phyloP scores from a whole-genome alignment of 2,329 filamentous ascomycete species.

The Sporothrix humicola region DNA sequence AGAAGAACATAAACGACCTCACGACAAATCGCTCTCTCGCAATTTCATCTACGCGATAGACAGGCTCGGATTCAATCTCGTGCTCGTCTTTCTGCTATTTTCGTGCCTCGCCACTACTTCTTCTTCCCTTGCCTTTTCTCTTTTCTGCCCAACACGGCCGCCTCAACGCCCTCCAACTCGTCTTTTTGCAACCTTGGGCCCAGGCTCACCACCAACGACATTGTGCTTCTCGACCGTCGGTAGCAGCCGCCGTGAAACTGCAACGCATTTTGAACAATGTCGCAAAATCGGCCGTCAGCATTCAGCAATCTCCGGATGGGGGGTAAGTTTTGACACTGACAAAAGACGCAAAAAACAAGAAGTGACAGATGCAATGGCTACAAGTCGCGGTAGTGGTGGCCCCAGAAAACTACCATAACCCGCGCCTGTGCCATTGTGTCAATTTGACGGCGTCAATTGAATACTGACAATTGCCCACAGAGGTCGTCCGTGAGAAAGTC shows the following conservation, averaged over 20 bases:
- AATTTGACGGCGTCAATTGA: background rate
- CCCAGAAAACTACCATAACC: background rate
- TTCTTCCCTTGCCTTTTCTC: background rate
- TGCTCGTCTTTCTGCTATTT: constrained; percentile 7
- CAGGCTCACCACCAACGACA: constrained; percentile 34
- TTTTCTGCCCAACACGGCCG: constrained; percentile 46
- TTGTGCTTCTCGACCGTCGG: constrained; percentile 35
- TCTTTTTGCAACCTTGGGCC: constrained; percentile 37
- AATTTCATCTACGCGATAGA: background rate
- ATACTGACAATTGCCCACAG: constrained; percentile 53
- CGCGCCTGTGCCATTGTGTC: background rate
- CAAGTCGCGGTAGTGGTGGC: background rate
- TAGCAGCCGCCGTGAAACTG: constrained; percentile 39
- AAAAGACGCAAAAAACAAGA: no score
- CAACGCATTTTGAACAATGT: constrained; percentile 62
- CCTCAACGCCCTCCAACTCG: constrained; percentile 38
- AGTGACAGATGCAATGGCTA: background rate
- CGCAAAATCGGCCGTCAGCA: constrained; percentile 87
- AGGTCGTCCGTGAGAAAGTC: constrained; percentile 98
- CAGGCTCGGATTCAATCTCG: background rate
- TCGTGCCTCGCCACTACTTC: background rate
- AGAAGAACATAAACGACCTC: background rate
- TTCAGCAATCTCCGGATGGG: constrained; percentile 92
- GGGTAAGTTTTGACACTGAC: constrained; percentile 66
- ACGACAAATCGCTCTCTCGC: background rate